Evolutionary conservation across 768 basidiomycete species (phyloP).

Genomic region (Lactarius vividus): DNA sequence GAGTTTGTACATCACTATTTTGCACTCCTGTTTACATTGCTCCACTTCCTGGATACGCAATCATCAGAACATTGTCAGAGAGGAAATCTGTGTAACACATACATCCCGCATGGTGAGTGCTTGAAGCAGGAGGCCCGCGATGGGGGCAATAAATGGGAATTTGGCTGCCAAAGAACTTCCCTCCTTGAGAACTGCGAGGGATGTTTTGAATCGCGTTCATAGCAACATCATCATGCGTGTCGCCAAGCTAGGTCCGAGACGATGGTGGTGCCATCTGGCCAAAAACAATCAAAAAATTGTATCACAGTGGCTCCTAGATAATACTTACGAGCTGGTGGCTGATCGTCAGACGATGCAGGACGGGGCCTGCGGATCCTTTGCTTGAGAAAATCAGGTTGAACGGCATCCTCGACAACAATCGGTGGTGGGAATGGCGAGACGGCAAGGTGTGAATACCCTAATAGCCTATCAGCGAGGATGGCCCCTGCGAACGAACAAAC

Average conservation of each 20-base stretch:
- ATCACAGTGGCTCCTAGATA: neutral
- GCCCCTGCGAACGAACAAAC: no score
- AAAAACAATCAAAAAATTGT: neutral
- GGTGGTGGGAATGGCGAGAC: neutral
- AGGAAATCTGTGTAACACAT: neutral
- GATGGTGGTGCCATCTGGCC: neutral
- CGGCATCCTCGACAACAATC: neutral
- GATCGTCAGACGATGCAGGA: neutral
- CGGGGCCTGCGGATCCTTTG: neutral
- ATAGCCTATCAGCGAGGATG: no score
- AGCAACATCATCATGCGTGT: neutral
- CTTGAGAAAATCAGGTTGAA: neutral
- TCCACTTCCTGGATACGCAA: neutral
- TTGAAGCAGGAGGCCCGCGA: neutral
- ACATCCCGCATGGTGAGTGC: neutral
- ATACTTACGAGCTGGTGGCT: neutral
- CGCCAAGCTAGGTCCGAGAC: neutral
- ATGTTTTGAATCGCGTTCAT: neutral
- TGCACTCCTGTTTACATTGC: neutral
- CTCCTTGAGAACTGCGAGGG: neutral
- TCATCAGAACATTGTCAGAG: neutral
- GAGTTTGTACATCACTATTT: neutral
- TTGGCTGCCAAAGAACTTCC: neutral
- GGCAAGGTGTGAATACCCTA: no score
- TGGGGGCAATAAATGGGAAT: neutral